Evolutionary conservation across 1,284 basidiomycete genomes (phyloP).

Genomic region (Stereum hirsutum): DNA sequence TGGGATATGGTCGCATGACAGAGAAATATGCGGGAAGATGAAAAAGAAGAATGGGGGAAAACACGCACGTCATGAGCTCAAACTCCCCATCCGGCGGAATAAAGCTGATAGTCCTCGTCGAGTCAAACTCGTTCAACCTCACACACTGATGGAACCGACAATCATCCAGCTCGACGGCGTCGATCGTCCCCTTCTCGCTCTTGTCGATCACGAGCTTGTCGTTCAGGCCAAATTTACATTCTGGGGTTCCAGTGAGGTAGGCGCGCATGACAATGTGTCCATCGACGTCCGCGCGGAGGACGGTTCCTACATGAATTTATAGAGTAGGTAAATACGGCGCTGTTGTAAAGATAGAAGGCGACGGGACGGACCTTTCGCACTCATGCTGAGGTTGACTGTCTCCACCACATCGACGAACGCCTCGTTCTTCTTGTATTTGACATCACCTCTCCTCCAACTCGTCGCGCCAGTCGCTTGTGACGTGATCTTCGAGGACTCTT

Average conservation of each 20-base stretch:
- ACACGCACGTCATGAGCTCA: slow-evolving; percentile 84
- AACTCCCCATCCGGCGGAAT: slow-evolving; percentile 99
- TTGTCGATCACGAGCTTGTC: slow-evolving; percentile 97
- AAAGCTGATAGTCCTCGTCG: slow-evolving; percentile 89
- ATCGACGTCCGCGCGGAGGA: slow-evolving; percentile 95
- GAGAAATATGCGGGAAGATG: neutral
- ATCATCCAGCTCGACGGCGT: slow-evolving; percentile 93
- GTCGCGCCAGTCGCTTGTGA: slow-evolving; percentile 93
- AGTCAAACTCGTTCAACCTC: slow-evolving; percentile 88
- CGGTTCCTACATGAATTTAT: slow-evolving; percentile 52
- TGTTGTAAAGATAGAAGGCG: no score
- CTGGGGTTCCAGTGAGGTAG: slow-evolving; percentile 91
- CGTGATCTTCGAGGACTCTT: slow-evolving; percentile 95
- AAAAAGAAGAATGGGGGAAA: neutral
- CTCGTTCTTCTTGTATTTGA: slow-evolving; percentile 98
- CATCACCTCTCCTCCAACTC: slow-evolving; percentile 88
- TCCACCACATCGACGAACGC: slow-evolving; percentile 98
- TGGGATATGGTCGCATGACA: no score
- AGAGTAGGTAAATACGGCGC: no score
- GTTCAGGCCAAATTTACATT: slow-evolving; percentile 97
- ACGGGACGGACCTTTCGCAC: slow-evolving; percentile 71
- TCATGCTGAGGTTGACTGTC: slow-evolving; percentile 94
- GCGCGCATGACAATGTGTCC: slow-evolving; percentile 98
- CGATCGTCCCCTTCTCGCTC: slow-evolving; percentile 51
- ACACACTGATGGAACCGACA: slow-evolving; percentile 99